phyloP scores from a whole-genome alignment of 2,329 filamentous ascomycete genomes.

The Aspergillus aculeatus region DNA sequence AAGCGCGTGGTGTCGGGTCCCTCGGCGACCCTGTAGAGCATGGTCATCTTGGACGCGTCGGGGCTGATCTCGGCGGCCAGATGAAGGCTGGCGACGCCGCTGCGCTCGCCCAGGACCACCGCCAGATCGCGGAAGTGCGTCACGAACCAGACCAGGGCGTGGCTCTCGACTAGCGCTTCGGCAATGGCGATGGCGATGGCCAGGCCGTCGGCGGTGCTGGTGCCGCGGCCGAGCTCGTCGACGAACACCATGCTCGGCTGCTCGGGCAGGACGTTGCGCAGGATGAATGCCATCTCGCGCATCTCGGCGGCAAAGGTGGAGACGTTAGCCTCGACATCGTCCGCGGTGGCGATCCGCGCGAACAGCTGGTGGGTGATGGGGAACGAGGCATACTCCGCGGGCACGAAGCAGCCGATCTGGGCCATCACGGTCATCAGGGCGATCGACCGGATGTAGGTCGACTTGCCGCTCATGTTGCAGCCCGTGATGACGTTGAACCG shows the following conservation, averaged over 20 bases:
- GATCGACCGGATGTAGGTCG: constrained; percentile 85
- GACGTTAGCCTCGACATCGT: constrained; percentile 84
- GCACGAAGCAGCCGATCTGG: constrained; percentile 87
- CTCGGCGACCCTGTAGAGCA: constrained; percentile 80
- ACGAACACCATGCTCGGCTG: constrained; percentile 70
- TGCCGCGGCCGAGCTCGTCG: constrained; percentile 89
- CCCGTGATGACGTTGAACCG: constrained; percentile 93
- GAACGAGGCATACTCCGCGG: constrained; percentile 78
- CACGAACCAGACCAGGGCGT: constrained; percentile 83
- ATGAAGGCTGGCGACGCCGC: constrained; percentile 80
- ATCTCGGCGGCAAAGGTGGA: constrained; percentile 95
- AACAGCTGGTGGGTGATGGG: constrained; percentile 81
- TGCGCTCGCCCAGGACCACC: constrained; percentile 68
- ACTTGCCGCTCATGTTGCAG: constrained; percentile 98
- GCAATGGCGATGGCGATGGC: constrained; percentile 88
- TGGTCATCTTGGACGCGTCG: constrained; percentile 66
- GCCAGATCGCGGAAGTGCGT: constrained; percentile 89
- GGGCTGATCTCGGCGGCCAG: constrained; percentile 66
- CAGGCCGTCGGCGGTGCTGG: constrained; percentile 82
- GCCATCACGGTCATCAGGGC: constrained; percentile 89
- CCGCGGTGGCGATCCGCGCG: constrained; percentile 80
- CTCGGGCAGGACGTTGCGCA: constrained; percentile 73
- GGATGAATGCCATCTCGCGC: constrained; percentile 91
- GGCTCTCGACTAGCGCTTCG: constrained; percentile 78
- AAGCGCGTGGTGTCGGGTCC: constrained; percentile 69